Conservation (phyloP, 148 eudicot species). For the Cornus suecica region DNA sequence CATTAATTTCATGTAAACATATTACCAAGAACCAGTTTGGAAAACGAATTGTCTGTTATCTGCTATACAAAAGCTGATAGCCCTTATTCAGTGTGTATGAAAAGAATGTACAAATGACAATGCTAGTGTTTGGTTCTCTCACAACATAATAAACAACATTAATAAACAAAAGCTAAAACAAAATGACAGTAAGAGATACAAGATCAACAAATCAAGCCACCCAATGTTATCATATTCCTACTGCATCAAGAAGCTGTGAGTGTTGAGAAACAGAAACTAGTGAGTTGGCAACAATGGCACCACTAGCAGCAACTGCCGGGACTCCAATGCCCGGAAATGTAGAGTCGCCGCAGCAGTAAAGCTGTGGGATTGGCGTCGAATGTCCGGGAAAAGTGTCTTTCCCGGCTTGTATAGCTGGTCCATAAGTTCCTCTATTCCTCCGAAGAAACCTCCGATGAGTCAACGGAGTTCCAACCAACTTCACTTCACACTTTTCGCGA, state of each 20-base stretch:
- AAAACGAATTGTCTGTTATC: background rate
- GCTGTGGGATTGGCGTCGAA: constrained; percentile 72
- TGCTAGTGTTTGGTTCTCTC: background rate
- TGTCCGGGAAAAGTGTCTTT: constrained; percentile 81
- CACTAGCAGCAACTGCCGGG: constrained; percentile 99
- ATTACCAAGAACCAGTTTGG: too few relatives aligned
- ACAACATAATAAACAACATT: background rate
- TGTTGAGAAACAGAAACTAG: constrained; percentile 89
- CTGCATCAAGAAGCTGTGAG: constrained; percentile 54
- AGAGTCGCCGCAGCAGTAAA: constrained; percentile 93
- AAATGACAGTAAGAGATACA: background rate
- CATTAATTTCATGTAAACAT: too few relatives aligned
- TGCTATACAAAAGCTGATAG: background rate
- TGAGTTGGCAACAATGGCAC: constrained; percentile 95
- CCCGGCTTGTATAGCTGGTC: constrained; percentile 93
- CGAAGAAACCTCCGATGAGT: constrained; percentile 82
- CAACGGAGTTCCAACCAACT: constrained; percentile 85
- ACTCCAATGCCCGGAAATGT: constrained; percentile 97
- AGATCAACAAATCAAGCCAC: background rate
- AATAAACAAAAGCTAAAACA: background rate
- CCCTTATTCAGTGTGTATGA: background rate
- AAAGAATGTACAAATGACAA: background rate
- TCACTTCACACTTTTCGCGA: constrained; percentile 81
- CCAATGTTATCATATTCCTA: background rate
- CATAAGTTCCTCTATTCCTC: constrained; percentile 89